Conservation (phyloP, 305 asterid species). For the Stenogyne calaminthoides region DNA sequence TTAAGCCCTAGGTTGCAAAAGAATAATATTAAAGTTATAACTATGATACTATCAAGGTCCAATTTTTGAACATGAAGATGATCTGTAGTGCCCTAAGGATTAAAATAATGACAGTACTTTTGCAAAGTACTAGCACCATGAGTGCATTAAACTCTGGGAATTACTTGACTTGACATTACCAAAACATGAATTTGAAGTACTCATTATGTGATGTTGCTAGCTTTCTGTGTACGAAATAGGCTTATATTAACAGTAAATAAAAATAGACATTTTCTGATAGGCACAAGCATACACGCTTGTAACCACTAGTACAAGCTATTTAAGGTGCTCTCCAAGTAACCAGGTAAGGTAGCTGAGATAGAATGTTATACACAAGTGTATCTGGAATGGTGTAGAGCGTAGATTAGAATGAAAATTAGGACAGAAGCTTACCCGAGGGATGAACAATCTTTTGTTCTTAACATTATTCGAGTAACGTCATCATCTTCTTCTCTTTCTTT, state of each 20-base stretch:
- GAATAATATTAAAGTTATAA: background rate
- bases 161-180: background rate
- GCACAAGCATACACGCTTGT: background rate
- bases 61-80: background rate
- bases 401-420: background rate
- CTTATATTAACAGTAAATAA: background rate
- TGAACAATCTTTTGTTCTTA: background rate
- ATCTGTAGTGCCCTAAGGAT: background rate
- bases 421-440: background rate
- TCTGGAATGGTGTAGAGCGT: background rate
- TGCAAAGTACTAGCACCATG: background rate
- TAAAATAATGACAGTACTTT: background rate
- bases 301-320: background rate
- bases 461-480: background rate
- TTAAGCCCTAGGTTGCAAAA: background rate
- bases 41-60: background rate
- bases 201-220: background rate
- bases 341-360: slow-evolving; percentile 4
- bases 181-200: background rate
- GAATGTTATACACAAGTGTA: background rate
- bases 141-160: background rate
- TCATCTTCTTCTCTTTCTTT: background rate
- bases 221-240: background rate
- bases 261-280: background rate
- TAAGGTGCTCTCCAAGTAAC: background rate